These are phyloP conservation scores for Vinca major DNA, from an alignment of 305 asterid genomes.

Conservation along the genomic window DNA sequence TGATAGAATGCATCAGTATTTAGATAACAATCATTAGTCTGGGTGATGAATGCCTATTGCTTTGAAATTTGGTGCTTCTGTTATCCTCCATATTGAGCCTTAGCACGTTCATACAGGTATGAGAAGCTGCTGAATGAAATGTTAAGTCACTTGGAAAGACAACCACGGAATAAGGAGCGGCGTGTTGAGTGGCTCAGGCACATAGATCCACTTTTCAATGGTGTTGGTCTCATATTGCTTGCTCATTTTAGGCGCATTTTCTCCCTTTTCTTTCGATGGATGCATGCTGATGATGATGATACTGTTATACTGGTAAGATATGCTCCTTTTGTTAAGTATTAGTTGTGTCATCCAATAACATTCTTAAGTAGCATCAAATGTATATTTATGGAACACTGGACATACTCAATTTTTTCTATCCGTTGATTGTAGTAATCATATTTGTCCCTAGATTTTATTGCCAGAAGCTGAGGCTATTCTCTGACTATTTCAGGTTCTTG, in stretches of 20 bases:
- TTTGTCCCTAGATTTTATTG: neutral
- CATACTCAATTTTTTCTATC: neutral
- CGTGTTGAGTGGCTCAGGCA: conserved; percentile 69
- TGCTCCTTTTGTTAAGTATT: conserved; percentile 6
- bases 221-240: conserved; percentile 62
- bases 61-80: neutral
- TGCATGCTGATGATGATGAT: conserved; percentile 85
- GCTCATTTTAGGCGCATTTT: conserved; percentile 80
- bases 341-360: neutral
- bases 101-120: conserved; percentile 38
- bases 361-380: neutral
- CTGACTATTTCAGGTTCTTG: conserved; percentile 55
- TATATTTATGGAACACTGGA: neutral
- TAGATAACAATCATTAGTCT: neutral
- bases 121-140: conserved; percentile 81
- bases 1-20: neutral
- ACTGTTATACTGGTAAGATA: conserved; percentile 66
- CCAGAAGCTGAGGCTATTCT: neutral
- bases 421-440: neutral
- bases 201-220: conserved; percentile 57
- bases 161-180: conserved; percentile 77
- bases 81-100: neutral
- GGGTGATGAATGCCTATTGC: neutral
- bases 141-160: conserved; percentile 84
- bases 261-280: conserved; percentile 85